Conservation (phyloP, 169 alveolate species). For the Plasmodium knowlesi region DNA sequence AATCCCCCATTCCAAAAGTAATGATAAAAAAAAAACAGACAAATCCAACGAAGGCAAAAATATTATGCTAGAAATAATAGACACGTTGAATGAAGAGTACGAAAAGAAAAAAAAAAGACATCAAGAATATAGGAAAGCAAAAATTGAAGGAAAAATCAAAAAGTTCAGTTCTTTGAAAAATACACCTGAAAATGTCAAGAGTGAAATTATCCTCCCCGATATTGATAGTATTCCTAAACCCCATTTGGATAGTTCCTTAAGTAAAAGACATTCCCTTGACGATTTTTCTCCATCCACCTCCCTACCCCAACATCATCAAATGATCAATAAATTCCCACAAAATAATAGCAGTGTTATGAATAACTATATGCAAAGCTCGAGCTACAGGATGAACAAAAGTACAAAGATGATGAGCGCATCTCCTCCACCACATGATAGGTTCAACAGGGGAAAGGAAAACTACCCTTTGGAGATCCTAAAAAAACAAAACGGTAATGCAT, state of each 20-base stretch:
- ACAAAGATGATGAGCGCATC: neutral
- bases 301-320: neutral
- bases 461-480: neutral
- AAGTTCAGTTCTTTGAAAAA: constrained; percentile 48
- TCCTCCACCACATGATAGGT: neutral
- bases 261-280: neutral
- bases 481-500: neutral
- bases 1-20: neutral
- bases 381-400: neutral
- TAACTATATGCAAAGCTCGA: neutral
- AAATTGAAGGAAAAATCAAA: constrained; percentile 72
- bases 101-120: constrained; percentile 70
- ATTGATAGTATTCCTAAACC: neutral
- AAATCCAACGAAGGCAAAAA: constrained; percentile 30
- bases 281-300: neutral
- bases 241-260: neutral
- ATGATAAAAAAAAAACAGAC: neutral
- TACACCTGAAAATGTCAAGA: constrained; percentile 29
- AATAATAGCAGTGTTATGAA: neutral
- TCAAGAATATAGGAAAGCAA: constrained; percentile 68
- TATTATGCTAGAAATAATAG: constrained; percentile 64
- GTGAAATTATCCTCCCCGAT: constrained; percentile 14
- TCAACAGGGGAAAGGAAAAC: neutral
- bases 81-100: constrained; percentile 53
- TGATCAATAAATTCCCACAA: neutral